A percentile compares a stretch with the other conserved stretches of the same genome.
phyloP scores from a whole-genome alignment of 2,329 filamentous ascomycete genomes.

The Hypoxylon rubiginosum region DNA sequence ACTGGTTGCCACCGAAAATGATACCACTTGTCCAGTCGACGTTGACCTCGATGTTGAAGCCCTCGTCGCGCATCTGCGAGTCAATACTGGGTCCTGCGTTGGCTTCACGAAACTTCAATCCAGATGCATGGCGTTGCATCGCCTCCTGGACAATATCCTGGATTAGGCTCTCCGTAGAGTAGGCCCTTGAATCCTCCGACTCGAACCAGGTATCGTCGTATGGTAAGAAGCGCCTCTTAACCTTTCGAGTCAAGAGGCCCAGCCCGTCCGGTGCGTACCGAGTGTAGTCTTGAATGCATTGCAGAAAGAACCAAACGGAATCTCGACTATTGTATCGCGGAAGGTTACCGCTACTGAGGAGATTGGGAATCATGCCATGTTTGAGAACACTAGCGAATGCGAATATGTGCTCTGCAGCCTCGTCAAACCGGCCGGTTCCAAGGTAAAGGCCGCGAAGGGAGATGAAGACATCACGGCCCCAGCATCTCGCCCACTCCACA shows the following conservation, averaged over 20 bases:
- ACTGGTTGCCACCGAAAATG: conserved; percentile 93
- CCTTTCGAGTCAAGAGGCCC: conserved; percentile 79
- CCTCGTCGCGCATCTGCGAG: conserved; percentile 90
- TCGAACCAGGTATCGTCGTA: conserved; percentile 97
- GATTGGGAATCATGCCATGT: conserved; percentile 97
- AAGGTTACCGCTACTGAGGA: conserved; percentile 85
- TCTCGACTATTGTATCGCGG: conserved; percentile 97
- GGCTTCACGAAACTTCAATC: conserved; percentile 92
- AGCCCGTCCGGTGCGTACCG: conserved; percentile 83
- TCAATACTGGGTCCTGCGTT: conserved; percentile 92
- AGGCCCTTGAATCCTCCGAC: conserved; percentile 83
- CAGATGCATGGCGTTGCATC: conserved; percentile 89
- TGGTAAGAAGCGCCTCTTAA: conserved; percentile 88
- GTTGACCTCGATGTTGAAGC: conserved; percentile 91
- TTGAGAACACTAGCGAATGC: conserved; percentile 97
- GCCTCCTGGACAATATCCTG: conserved; percentile 94
- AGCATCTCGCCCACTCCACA: conserved; percentile 93
- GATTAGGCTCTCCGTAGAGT: conserved; percentile 85
- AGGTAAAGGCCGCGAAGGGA: conserved; percentile 92
- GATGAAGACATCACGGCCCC: conserved; percentile 98
- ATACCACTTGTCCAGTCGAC: conserved; percentile 94
- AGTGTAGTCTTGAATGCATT: conserved; percentile 94
- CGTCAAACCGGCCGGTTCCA: conserved; percentile 86
- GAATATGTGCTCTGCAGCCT: conserved; percentile 93
- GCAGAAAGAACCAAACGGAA: conserved; percentile 97